A percentile compares a stretch with the other conserved stretches of the same genome.
Conservation (phyloP, 768 basidiomycete species). For the Pleurotus citrinopileatus region DNA sequence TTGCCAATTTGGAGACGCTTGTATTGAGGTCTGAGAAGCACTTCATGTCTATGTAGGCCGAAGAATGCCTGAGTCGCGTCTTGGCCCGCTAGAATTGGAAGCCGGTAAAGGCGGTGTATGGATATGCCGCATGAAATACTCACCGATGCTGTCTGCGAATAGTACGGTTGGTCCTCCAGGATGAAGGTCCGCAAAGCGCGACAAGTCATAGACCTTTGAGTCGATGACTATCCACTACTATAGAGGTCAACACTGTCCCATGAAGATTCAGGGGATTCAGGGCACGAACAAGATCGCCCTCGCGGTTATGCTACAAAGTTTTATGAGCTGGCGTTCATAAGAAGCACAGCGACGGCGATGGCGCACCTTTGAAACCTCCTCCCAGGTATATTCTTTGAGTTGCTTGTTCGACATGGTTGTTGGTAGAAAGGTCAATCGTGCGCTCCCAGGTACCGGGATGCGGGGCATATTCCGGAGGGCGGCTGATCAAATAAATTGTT, state of each 20-base stretch:
- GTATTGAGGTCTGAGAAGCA: conserved; percentile 73
- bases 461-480: neutral
- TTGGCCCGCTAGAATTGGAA: conserved; percentile 49
- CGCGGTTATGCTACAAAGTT: conserved; percentile 72
- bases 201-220: conserved; percentile 77
- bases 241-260: neutral
- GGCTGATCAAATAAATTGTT: neutral
- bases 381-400: conserved; percentile 40
- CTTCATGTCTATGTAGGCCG: conserved; percentile 80
- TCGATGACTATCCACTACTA: conserved; percentile 79
- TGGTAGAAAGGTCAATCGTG: neutral
- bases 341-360: neutral
- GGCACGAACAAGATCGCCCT: conserved; percentile 69
- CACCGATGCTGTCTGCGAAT: conserved; percentile 63
- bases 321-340: neutral
- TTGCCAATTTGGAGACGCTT: conserved; percentile 66
- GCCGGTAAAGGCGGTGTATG: neutral
- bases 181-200: conserved; percentile 79
- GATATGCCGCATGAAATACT: conserved; percentile 17
- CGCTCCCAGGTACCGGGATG: conserved; percentile 10
- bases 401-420: conserved; percentile 18
- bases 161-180: conserved; percentile 81
- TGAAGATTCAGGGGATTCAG: neutral
- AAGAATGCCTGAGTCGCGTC: conserved; percentile 83
- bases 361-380: conserved; percentile 69